Percentiles rank a stretch among this genome's conserved stretches.
Evolutionary conservation across 139 green algal species (phyloP).

Genomic region (Nannochloris sp.): DNA sequence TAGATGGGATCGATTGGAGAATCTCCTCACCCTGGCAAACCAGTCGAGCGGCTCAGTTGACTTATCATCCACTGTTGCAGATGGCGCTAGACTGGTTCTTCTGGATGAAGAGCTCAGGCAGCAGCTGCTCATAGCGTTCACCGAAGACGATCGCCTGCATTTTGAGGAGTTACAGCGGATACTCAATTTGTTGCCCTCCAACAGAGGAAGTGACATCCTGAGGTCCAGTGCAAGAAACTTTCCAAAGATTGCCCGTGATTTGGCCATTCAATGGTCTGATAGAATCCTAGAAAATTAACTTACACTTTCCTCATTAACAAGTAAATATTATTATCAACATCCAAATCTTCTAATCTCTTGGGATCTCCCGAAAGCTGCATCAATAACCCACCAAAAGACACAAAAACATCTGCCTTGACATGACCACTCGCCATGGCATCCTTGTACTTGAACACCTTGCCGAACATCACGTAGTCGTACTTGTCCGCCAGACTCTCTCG

Average conservation of each 20-base stretch:
- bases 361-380: constrained; percentile 83
- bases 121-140: constrained; percentile 87
- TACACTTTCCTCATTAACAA: constrained; percentile 82
- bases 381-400: constrained; percentile 85
- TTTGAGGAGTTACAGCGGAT: constrained; percentile 59
- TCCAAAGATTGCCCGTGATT: constrained; percentile 36
- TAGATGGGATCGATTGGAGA: constrained; percentile 92
- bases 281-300: constrained; percentile 2
- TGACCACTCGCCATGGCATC: constrained; percentile 38
- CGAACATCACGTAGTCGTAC: constrained; percentile 96
- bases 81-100: constrained; percentile 58
- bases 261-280: constrained; percentile 47
- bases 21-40: constrained; percentile 81
- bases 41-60: constrained; percentile 43
- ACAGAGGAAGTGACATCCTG: constrained; percentile 17
- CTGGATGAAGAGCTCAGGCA: constrained; percentile 61
- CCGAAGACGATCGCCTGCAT: constrained; percentile 90
- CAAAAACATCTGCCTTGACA: constrained; percentile 45
- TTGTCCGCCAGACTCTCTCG: constrained; percentile 68
- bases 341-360: constrained; percentile 69
- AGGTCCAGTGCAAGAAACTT: constrained; percentile 22
- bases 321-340: constrained; percentile 81
- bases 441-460: constrained; percentile 85
- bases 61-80: constrained; percentile 76
- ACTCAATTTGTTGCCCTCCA: constrained; percentile 33